Conservation (phyloP, 768 basidiomycete genomes). For the Ramaria sp. region DNA sequence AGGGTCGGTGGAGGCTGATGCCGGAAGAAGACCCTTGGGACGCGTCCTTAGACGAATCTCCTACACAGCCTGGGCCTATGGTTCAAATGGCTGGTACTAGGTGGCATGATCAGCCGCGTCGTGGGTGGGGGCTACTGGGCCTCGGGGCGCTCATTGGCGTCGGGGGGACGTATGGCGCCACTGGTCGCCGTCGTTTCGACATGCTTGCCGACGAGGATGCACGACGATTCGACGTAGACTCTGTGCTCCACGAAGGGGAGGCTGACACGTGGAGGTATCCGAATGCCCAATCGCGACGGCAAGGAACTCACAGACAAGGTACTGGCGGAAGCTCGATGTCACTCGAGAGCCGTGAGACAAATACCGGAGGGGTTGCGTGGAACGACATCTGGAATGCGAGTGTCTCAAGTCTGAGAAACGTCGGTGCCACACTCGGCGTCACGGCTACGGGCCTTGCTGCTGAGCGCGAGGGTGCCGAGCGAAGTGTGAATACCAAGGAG, state of each 20-base stretch:
- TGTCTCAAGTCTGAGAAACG: conserved; percentile 20
- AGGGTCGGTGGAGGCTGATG: conserved; percentile 13
- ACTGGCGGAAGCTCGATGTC: conserved; percentile 46
- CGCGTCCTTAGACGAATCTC: neutral
- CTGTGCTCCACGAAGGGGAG: neutral
- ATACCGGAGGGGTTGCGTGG: conserved; percentile 19
- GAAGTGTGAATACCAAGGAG: conserved; percentile 13
- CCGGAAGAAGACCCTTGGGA: neutral
- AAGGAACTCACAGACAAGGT: conserved; percentile 23
- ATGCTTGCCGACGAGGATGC: conserved; percentile 72
- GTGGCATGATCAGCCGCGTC: conserved; percentile 19
- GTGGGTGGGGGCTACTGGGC: conserved; percentile 18
- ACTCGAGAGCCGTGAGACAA: conserved; percentile 33
- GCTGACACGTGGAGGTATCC: neutral
- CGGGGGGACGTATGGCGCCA: conserved; percentile 12
- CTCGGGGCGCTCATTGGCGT: conserved; percentile 26
- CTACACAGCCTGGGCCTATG: conserved; percentile 1
- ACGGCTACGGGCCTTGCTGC: neutral
- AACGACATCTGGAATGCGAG: conserved; percentile 15
- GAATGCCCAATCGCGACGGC: neutral
- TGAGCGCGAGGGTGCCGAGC: conserved; percentile 15
- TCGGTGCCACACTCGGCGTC: neutral
- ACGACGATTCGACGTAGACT: conserved; percentile 9
- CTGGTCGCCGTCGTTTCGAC: conserved; percentile 36
- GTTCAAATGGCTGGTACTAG: conserved; percentile 7